These are phyloP conservation scores for Phytophthora palmivora DNA, from an alignment of 352 stramenopile genomes.

Conservation along the genomic window DNA sequence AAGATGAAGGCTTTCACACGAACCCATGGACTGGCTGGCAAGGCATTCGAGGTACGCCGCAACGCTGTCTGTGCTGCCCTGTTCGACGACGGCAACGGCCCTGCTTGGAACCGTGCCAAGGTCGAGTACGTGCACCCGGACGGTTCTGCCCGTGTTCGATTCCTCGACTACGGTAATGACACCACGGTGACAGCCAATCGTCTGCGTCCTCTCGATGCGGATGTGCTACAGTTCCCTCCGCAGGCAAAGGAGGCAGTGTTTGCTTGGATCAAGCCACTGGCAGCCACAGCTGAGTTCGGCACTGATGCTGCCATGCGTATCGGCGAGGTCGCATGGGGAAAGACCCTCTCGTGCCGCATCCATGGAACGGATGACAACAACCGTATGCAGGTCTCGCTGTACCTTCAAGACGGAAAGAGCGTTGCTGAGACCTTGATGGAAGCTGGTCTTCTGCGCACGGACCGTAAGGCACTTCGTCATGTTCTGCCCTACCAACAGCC, in stretches of 20 bases:
- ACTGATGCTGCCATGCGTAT: constrained; percentile 92
- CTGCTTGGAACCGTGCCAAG: constrained; percentile 95
- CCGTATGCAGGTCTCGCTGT: constrained; percentile 78
- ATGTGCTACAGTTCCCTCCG: constrained; percentile 89
- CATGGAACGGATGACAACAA: constrained; percentile 80
- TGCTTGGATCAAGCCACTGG: constrained; percentile 86
- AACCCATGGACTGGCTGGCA: constrained; percentile 87
- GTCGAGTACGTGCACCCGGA: constrained; percentile 82
- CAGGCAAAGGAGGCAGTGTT: constrained; percentile 89
- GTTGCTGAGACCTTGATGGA: constrained; percentile 92
- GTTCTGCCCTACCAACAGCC: constrained; percentile 76
- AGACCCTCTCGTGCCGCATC: constrained; percentile 86
- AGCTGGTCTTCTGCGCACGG: constrained; percentile 88
- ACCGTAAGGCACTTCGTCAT: constrained; percentile 80
- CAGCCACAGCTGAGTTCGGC: constrained; percentile 92
- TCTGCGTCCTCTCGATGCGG: constrained; percentile 92
- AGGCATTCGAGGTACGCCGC: constrained; percentile 91
- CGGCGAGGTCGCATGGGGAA: constrained; percentile 92
- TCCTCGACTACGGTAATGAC: constrained; percentile 97
- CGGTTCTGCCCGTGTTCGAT: constrained; percentile 84
- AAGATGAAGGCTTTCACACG: constrained; percentile 94
- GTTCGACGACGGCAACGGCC: constrained; percentile 95
- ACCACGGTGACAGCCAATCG: constrained; percentile 83
- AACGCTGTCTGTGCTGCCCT: constrained; percentile 94
- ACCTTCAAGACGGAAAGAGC: constrained; percentile 74